Conservation (phyloP, 441 rosid species). For the Breynia disticha region DNA sequence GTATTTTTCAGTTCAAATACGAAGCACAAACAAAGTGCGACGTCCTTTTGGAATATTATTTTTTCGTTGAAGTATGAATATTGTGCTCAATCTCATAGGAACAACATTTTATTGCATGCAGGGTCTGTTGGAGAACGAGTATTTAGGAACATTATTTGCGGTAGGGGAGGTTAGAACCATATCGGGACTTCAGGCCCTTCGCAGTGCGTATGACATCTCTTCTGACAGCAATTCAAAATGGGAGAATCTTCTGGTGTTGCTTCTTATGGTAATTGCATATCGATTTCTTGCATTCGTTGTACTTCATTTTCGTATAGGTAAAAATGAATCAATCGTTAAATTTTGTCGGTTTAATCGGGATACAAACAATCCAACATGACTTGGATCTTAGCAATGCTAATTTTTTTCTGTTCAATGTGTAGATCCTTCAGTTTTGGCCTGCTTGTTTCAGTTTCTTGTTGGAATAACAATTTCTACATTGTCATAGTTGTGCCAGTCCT, state of each 20-base stretch:
- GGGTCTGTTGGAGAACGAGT: constrained; percentile 97
- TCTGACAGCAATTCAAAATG: constrained; percentile 64
- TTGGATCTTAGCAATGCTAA: neutral
- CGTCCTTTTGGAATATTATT: no score
- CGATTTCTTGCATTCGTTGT: constrained; percentile 54
- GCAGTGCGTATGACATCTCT: constrained; percentile 69
- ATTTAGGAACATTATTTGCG: constrained; percentile 66
- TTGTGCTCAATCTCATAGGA: no score
- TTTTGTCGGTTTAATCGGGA: constrained; percentile 32
- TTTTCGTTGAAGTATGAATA: no score
- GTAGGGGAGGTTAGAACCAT: constrained; percentile 93
- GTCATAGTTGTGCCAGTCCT: no score
- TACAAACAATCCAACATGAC: constrained; percentile 42
- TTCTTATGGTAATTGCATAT: constrained; percentile 73
- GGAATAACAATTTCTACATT: neutral
- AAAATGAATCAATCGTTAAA: constrained; percentile 33
- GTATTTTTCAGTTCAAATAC: neutral
- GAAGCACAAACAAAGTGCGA: neutral
- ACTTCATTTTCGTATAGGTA: constrained; percentile 54
- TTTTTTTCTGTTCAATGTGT: constrained; percentile 8
- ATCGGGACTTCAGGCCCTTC: constrained; percentile 73
- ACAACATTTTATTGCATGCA: constrained; percentile 10
- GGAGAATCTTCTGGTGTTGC: constrained; percentile 68
- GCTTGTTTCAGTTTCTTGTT: constrained; percentile 6
- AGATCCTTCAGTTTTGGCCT: constrained; percentile 4